These are phyloP conservation scores for Eucalyptus curtisii DNA, from an alignment of 345 rosid genomes.

Conservation along the genomic window DNA sequence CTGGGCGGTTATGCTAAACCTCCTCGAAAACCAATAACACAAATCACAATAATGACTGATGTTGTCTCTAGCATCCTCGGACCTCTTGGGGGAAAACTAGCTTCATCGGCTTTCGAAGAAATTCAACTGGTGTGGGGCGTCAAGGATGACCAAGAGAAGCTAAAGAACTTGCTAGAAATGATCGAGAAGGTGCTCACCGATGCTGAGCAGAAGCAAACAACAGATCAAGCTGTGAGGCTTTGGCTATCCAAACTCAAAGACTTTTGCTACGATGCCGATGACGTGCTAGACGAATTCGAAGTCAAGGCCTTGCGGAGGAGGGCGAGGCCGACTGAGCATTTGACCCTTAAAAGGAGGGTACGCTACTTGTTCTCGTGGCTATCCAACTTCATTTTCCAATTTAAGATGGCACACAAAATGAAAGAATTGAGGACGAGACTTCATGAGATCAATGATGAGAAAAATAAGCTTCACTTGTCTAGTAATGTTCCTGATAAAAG, in stretches of 20 bases:
- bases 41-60: background rate
- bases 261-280: slow-evolving; percentile 4
- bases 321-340: background rate
- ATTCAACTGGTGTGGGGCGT: background rate
- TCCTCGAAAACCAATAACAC: background rate
- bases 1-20: background rate
- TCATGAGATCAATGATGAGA: background rate
- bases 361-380: background rate
- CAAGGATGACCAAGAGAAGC: background rate
- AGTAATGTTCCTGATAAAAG: background rate
- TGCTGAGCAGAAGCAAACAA: slow-evolving; percentile 1
- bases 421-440: background rate
- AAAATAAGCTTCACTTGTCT: background rate
- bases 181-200: background rate
- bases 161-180: background rate
- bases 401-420: background rate
- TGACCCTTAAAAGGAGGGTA: background rate
- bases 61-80: background rate
- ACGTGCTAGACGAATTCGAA: slow-evolving; percentile 2
- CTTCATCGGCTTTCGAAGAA: background rate
- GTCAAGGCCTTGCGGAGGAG: background rate
- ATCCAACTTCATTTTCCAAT: background rate
- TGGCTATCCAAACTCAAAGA: background rate
- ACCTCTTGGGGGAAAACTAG: background rate
- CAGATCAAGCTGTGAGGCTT: background rate